Evolutionary conservation across 176 grass and related monocot genomes (phyloP).

Genomic region (Bolboschoenus planiculmis): DNA sequence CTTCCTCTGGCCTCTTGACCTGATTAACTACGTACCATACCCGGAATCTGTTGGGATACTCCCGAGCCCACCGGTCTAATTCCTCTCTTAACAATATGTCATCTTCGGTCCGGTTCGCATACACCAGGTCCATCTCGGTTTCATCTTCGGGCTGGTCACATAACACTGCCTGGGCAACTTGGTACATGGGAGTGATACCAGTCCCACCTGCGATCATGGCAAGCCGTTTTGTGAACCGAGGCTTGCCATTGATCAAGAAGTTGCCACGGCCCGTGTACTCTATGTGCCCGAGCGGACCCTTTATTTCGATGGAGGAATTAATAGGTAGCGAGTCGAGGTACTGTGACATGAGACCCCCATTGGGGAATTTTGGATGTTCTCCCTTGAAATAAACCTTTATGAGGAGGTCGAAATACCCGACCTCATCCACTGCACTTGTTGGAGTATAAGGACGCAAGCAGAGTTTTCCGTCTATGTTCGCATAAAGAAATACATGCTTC

Average conservation of each 20-base stretch:
- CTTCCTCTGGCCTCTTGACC: constrained; percentile 50
- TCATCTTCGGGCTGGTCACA: constrained; percentile 61
- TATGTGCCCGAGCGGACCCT: constrained; percentile 75
- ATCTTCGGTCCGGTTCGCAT: constrained; percentile 77
- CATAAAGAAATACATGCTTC: constrained; percentile 87
- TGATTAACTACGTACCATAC: constrained; percentile 89
- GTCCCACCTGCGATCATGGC: constrained; percentile 79
- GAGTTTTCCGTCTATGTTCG: constrained; percentile 62
- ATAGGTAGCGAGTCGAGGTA: constrained; percentile 47
- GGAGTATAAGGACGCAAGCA: constrained; percentile 90
- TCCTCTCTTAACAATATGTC: constrained; percentile 75
- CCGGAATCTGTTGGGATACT: constrained; percentile 57
- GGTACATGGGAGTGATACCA: constrained; percentile 94
- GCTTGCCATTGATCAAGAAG: constrained; percentile 67
- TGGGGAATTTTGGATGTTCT: constrained; percentile 75
- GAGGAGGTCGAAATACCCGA: constrained; percentile 79
- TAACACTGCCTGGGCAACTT: constrained; percentile 80
- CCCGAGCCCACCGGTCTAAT: constrained; percentile 60
- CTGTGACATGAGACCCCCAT: constrained; percentile 87
- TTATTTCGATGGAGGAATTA: constrained; percentile 52
- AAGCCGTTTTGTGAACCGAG: constrained; percentile 41
- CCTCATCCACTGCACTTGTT: constrained; percentile 56
- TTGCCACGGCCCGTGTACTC: constrained; percentile 68
- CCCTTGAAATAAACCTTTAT: constrained; percentile 91
- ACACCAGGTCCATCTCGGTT: constrained; percentile 86